These are phyloP conservation scores for Hysterium pulicare DNA, from an alignment of 2,329 filamentous ascomycete genomes.

Conservation along the genomic window DNA sequence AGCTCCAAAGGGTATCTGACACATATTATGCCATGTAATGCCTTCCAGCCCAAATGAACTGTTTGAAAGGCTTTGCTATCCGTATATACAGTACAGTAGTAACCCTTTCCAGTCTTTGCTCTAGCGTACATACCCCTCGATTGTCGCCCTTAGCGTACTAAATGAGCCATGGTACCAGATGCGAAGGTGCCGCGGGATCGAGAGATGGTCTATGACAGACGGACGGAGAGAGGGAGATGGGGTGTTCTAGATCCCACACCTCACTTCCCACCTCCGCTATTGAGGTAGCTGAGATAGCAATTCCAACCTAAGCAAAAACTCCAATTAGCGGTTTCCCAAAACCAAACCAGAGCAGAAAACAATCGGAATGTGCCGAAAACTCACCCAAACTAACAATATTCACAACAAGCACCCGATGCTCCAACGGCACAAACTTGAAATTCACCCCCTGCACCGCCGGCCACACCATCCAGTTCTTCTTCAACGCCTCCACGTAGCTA, in stretches of 20 bases:
- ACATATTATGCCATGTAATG: no score
- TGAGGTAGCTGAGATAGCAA: slow-evolving; percentile 40
- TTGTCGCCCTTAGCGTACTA: no score
- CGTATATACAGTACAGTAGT: no score
- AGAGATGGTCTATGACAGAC: neutral
- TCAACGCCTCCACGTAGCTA: slow-evolving; percentile 68
- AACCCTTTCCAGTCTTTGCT: no score
- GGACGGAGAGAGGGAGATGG: neutral
- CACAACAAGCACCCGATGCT: slow-evolving; percentile 80
- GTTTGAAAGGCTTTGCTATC: no score
- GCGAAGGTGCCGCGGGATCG: no score
- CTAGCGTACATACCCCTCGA: no score
- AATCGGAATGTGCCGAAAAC: slow-evolving; percentile 30
- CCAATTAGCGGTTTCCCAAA: slow-evolving; percentile 4
- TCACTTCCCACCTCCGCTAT: slow-evolving; percentile 24
- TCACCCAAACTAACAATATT: slow-evolving; percentile 72
- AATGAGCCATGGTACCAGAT: no score
- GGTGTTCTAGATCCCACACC: neutral
- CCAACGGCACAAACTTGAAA: slow-evolving; percentile 80
- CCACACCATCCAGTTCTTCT: slow-evolving; percentile 86
- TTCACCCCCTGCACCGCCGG: slow-evolving; percentile 80
- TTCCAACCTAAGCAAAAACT: slow-evolving; percentile 33
- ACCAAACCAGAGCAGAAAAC: slow-evolving; percentile 4
- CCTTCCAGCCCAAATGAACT: no score
- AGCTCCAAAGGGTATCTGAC: no score